These are phyloP conservation scores for Apostasia shenzhenica DNA, from an alignment of 106 monocot species.

Conservation along the genomic window DNA sequence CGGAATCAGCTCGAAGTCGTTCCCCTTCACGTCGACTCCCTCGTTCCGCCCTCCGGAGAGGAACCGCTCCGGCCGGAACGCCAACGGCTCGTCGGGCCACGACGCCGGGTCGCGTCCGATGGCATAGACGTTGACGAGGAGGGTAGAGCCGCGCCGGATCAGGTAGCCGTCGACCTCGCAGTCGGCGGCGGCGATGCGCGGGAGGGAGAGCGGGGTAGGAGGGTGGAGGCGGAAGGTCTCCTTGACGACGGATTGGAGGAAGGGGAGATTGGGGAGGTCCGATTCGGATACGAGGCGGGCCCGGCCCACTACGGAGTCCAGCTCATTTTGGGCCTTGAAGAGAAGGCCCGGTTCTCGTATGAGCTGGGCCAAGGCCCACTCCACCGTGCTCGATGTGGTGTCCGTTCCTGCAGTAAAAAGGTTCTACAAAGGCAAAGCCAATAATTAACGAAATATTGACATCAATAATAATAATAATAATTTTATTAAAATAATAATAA, in stretches of 20 bases:
- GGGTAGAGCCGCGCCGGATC: slow-evolving; percentile 8
- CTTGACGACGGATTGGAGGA: slow-evolving; percentile 20
- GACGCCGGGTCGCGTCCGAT: slow-evolving; percentile 14
- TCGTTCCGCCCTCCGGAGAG: slow-evolving; percentile 6
- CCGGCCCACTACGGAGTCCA: slow-evolving; percentile 3
- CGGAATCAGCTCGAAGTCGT: slow-evolving; percentile 13
- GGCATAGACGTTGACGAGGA: slow-evolving; percentile 31
- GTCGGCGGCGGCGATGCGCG: slow-evolving; percentile 4
- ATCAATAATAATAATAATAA: neutral
- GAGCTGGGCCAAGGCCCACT: slow-evolving; percentile 36
- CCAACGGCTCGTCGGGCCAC: slow-evolving; percentile 16
- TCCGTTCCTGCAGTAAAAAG: slow-evolving; percentile 32
- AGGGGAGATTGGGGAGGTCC: slow-evolving; percentile 10
- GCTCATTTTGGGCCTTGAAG: slow-evolving; percentile 8
- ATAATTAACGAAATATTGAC: neutral
- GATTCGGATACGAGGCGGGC: slow-evolving; percentile 7
- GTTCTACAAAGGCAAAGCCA: slow-evolving; percentile 6
- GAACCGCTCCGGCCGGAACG: slow-evolving; percentile 26
- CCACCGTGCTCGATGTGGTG: slow-evolving; percentile 20
- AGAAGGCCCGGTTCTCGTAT: slow-evolving; percentile 15
- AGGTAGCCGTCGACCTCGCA: slow-evolving; percentile 8
- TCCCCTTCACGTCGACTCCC: slow-evolving; percentile 10
- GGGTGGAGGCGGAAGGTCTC: slow-evolving; percentile 39
- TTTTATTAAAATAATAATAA: neutral
- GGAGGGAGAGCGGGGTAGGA: slow-evolving; percentile 17